phyloP scores from a whole-genome alignment of 1,139 yeast species.

The Yamadazyma oceani region DNA sequence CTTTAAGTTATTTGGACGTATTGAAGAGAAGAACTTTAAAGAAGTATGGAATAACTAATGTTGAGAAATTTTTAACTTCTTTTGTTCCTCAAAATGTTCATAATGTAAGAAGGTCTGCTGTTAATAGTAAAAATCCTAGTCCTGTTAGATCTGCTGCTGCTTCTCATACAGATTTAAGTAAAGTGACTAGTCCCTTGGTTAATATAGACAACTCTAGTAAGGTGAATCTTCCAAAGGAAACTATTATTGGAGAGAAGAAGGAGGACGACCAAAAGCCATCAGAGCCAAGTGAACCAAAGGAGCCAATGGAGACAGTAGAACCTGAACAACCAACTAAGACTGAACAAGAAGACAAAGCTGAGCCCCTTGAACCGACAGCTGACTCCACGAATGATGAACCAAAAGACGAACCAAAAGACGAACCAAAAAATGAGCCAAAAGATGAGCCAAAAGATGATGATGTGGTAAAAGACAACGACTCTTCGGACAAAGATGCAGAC shows the following conservation, averaged over 20 bases:
- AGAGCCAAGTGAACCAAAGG: constrained; percentile 2
- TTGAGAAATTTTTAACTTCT: constrained; percentile 39
- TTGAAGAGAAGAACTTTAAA: constrained; percentile 51
- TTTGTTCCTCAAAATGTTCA: constrained; percentile 34
- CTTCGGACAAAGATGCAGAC: constrained; percentile 6
- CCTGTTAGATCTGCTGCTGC: constrained; percentile 14
- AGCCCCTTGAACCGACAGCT: constrained; percentile 6
- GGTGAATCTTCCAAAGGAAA: constrained; percentile 42
- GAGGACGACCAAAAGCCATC: not conserved
- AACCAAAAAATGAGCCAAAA: constrained; percentile 9
- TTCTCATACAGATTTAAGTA: constrained; percentile 14
- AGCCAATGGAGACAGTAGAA: constrained; percentile 4
- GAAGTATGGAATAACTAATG: constrained; percentile 37
- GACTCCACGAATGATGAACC: too few species aligned
- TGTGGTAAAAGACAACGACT: too few species aligned
- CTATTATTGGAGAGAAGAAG: constrained; percentile 36
- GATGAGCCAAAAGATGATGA: constrained; percentile 7
- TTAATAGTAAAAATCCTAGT: constrained; percentile 7
- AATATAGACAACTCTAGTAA: constrained; percentile 32
- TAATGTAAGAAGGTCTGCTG: constrained; percentile 5
- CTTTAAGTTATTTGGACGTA: constrained; percentile 50
- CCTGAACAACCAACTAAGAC: constrained; percentile 6
- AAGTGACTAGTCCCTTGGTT: constrained; percentile 27
- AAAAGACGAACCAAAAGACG: constrained; percentile 8
- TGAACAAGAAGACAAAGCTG: constrained; percentile 5